Base-by-base conservation (phyloP, 257 asterid species). In the Fraxinus anomala region DNA sequence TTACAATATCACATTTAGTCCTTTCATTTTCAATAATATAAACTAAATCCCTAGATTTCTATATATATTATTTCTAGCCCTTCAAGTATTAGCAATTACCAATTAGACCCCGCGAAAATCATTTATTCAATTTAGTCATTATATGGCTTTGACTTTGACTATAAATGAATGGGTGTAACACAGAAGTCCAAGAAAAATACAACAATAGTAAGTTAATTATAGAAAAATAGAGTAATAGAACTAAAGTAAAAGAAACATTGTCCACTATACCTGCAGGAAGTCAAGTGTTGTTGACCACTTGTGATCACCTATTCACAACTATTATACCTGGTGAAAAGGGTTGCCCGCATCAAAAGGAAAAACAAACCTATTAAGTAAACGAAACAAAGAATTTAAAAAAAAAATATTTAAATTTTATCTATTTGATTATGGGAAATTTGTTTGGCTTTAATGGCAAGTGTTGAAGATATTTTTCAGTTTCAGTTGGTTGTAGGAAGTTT, bases 271-370 rank as follows among this genome's bases (percentile, higher is more conserved):
- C 98, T 36, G 97, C 92, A 80, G 98, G 99, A 79, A 83, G 97
- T 85, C 89, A 89, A 79, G 85, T 89, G 91, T 76, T 88, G 94
- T 74, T 93, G 98, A 83, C 98, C 99, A 80, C 97, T 95, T 8
- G 99, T 95, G 72, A 95, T 97, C 91, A 92, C 98, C 54, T 97
- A 95, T 76, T 95, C 99, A 70, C 97, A 91, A 75, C 99, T 93
- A 69, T 91, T 93, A 77, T 95, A 98, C n/a, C 96, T 91, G 24
- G 98, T 88, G 76, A 92, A 88, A 30, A 91, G 89, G 33, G 94
- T 85, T 73, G 91, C 84, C 97, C 91, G 88, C 80, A 80, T 36
- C 36, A n/a, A 23, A 49, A 67, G 33, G 24, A 72, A 4, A 3
- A 33, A 33, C 36, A 33, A 33, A 33, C 36, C 36, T 33, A 33